Evolutionary conservation across 2,329 filamentous ascomycete genomes (phyloP).

Genomic region (Calonectria multiphialidica): DNA sequence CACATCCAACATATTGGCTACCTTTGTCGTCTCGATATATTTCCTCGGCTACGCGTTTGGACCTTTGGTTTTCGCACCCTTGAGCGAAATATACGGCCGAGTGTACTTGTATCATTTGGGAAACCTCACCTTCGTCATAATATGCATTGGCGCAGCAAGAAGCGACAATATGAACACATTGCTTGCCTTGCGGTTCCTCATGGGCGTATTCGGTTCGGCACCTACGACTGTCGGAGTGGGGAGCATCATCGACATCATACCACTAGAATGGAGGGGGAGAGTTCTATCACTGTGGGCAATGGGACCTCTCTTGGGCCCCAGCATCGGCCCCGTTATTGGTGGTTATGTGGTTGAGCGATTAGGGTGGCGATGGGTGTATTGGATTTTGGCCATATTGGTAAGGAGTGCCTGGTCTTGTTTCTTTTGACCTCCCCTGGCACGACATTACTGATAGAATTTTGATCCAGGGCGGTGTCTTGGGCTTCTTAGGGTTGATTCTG

Average conservation of each 20-base stretch:
- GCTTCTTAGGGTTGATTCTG: slow-evolving; percentile 46
- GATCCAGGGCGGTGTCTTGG: slow-evolving; percentile 44
- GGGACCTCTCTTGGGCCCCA: slow-evolving; percentile 62
- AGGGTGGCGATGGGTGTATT: slow-evolving; percentile 65
- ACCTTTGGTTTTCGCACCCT: slow-evolving; percentile 60
- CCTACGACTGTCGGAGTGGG: slow-evolving; percentile 63
- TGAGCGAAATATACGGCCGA: slow-evolving; percentile 62
- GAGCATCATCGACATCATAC: slow-evolving; percentile 62
- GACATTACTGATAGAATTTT: neutral
- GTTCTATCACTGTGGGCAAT: slow-evolving; percentile 61
- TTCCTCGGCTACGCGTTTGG: slow-evolving; percentile 65
- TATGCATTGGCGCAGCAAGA: slow-evolving; percentile 62
- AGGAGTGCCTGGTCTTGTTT: slow-evolving; percentile 29
- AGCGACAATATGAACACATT: slow-evolving; percentile 55
- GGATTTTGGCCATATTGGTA: slow-evolving; percentile 59
- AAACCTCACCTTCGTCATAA: slow-evolving; percentile 69
- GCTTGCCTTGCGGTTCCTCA: slow-evolving; percentile 60
- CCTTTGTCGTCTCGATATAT: slow-evolving; percentile 68
- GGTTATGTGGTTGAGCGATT: slow-evolving; percentile 56
- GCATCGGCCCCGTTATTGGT: slow-evolving; percentile 62
- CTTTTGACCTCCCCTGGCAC: slow-evolving; percentile 11
- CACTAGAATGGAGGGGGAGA: slow-evolving; percentile 58
- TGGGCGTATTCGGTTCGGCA: slow-evolving; percentile 56
- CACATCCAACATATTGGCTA: slow-evolving; percentile 54
- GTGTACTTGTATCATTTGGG: slow-evolving; percentile 53